Evolutionary conservation across 192 early-diverging fungal species (phyloP), one percentile per base, ranked within the genome.

Genomic region (Thamnidium elegans): DNA sequence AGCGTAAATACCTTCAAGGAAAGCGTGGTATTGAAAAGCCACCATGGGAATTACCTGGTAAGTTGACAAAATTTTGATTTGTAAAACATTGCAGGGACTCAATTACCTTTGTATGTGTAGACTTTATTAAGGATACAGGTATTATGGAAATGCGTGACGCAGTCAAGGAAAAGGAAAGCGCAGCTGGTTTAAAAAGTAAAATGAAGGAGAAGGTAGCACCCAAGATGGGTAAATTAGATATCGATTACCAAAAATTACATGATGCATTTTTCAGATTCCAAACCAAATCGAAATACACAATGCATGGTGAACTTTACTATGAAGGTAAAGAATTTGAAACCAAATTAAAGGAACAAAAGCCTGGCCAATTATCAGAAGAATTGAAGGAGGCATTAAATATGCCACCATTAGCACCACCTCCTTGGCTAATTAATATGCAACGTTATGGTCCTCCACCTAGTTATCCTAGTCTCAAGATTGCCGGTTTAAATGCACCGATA

Each of bases 371-470:
- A 13, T 91, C 89, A 13, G 92, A 94, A 47, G 90, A 92, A n/a
- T 76, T 99, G 13, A 89, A 87, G 52, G 80, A 76, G 4, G 97
- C 97, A 0, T 83, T 99, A 13, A 90, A 86, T 48, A 95, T 98
- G 69, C 94, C 94, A 50, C 92, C 91, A 4, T 75, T 93, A 47
- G 94, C 94, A 1, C 94, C 97, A 20, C 93, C 94, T 43, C 97
- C 97, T 19, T 99, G 96, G 96, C 79, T 99, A 39, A 86, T 98
- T 66, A 95, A 94, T 67, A 99, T 99, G 97, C 97, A 99, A 80
- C 84, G 96, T 20, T 90, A 94, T 69, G 97, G 97, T 1, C 94
- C 92, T 15, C 97, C 97, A 39, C 95, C 96, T 4, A 91, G 88
- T 55, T 99, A 99, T 70, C 93, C 94, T 2, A 87, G 85, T 60